Evolutionary conservation across 371 early-diverging fungal genomes (phyloP).

Genomic region (Mucor circinelloides): DNA sequence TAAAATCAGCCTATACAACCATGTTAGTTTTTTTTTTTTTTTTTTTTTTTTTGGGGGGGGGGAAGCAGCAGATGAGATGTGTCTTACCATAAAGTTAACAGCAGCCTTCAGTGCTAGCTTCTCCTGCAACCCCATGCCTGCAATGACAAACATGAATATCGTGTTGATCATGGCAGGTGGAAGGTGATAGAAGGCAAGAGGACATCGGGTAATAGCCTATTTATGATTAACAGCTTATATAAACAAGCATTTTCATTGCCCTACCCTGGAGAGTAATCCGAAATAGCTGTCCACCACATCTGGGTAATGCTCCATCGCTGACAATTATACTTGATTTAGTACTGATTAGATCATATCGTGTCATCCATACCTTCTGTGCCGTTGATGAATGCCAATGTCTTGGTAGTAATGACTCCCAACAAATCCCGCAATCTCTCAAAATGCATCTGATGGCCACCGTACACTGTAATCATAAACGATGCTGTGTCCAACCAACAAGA

Average conservation of each 20-base stretch:
- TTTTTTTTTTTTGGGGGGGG: no score
- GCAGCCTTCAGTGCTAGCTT: constrained; percentile 64
- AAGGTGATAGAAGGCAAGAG: constrained; percentile 58
- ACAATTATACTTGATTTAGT: background rate
- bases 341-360: background rate
- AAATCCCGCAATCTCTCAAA: constrained; percentile 44
- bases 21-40: background rate
- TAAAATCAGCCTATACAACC: constrained; percentile 50
- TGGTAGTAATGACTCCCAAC: constrained; percentile 39
- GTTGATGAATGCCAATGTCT: constrained; percentile 56
- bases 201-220: constrained; percentile 58
- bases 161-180: constrained; percentile 50
- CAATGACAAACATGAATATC: constrained; percentile 55
- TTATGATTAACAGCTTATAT: background rate
- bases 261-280: constrained; percentile 58
- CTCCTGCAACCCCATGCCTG: constrained; percentile 63
- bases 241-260: background rate
- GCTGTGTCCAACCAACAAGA: constrained; percentile 63
- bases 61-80: background rate
- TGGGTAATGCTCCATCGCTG: constrained; percentile 52
- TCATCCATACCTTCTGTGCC: constrained; percentile 45
- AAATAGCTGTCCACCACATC: constrained; percentile 49
- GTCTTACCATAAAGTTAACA: constrained; percentile 58
- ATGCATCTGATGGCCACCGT: constrained; percentile 50
- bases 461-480: constrained; percentile 56